Base-by-base conservation (phyloP, 2,329 filamentous ascomycete species). In the Cadophora sp. region DNA sequence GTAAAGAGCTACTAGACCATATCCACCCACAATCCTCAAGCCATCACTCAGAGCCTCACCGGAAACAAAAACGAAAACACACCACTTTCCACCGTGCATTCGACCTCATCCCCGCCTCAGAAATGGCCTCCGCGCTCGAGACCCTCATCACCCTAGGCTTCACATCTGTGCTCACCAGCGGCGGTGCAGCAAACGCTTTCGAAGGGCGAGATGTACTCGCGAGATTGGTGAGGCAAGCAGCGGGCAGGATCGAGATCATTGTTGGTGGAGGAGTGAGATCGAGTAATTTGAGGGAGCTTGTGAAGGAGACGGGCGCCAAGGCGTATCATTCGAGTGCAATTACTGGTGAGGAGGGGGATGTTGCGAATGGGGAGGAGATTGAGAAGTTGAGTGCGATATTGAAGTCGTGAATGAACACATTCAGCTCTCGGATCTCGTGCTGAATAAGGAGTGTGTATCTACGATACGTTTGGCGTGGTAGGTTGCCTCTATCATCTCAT, bases 41-140 rank as follows among this genome's bases (percentile, higher is more conserved):
- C 14, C 69, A 79, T 80, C 29, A 81, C 82, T 2, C 6, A 2
- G 12, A 43, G 6, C 16, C 40, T 43, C 40, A 43, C 2, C 40
- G 14, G 1, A 2, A 8, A 2, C 34, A 4, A 4, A 37, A 37
- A 1, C 40, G 40, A 19, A 43, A 43, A 43, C 6, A 11, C 14
- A 86, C 84, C 72, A 87, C 85, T 2, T 87, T 87, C 63, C 85
- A 87, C 73, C 80, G 84, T 8, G 85, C 85, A 0, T 84, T 87
- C 69, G 85, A 87, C 72, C 71, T 78, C 51, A 79, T 82, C 14
- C 29, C 62, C 8, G 55, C 29, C 3, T 16, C 16, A 9, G 22
- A 53, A n/a, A 71, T 70, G 70, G 11, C 51, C 31, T 16, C 26
- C 3, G 64, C 69, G 48, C 27, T 72, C 19, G 71, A 71, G 31